Conservation (phyloP, 2,329 filamentous ascomycete genomes). For the Talaromyces pinophilus region DNA sequence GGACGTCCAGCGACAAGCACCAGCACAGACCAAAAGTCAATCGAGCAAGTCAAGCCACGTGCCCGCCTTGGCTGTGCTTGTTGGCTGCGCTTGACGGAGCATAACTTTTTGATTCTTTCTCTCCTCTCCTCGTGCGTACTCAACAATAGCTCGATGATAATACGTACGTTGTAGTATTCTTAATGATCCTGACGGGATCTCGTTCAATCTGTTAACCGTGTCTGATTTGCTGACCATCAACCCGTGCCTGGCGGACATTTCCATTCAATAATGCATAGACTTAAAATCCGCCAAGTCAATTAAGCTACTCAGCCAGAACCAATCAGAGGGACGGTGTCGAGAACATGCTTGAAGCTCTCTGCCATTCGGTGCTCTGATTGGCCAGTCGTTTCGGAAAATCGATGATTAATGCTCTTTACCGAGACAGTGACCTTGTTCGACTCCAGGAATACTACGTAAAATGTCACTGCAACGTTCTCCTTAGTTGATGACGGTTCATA, state of each 20-base stretch:
- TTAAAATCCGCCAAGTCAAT: neutral
- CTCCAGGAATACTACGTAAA: neutral
- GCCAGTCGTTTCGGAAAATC: neutral
- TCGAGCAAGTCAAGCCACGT: neutral
- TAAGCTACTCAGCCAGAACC: neutral
- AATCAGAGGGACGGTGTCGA: neutral
- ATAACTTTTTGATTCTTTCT: neutral
- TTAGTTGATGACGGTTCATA: neutral
- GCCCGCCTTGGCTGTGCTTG: neutral
- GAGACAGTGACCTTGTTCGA: neutral
- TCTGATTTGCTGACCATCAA: too few relatives aligned
- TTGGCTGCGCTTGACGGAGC: neutral
- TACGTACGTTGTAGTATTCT: neutral
- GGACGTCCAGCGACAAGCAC: neutral
- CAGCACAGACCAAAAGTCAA: neutral
- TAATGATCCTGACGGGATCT: neutral
- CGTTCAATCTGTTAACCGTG: neutral
- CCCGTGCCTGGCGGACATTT: neutral
- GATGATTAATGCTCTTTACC: neutral
- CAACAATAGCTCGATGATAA: too few relatives aligned
- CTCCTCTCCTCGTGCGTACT: too few relatives aligned
- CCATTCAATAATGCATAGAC: neutral
- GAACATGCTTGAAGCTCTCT: neutral
- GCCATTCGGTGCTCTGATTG: neutral
- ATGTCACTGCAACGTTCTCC: neutral